A percentile compares a stretch with the other conserved stretches of the same genome.
These are phyloP conservation scores for Posidonia oceanica DNA, from an alignment of 116 monocot genomes.

Conservation along the genomic window DNA sequence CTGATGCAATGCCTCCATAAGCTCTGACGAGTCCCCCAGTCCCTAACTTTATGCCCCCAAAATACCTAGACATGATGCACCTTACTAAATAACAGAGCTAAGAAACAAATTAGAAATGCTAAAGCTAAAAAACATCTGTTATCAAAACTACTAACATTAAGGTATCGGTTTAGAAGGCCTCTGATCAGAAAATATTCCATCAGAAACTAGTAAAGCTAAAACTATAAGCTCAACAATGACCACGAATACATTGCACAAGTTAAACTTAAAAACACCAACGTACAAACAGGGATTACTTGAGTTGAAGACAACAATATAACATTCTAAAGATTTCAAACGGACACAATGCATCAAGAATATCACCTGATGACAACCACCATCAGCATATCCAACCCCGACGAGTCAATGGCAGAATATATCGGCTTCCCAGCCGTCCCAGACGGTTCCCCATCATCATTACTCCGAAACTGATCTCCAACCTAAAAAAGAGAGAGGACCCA, in stretches of 20 bases:
- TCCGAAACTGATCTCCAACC: conserved; percentile 84
- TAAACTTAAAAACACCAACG: too few relatives aligned
- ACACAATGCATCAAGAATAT: neutral
- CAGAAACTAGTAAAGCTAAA: too few relatives aligned
- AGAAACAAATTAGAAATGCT: neutral
- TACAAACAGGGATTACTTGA: too few relatives aligned
- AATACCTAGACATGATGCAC: conserved; percentile 34
- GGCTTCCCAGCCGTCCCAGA: conserved; percentile 89
- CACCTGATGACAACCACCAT: conserved; percentile 97
- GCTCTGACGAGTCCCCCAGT: conserved; percentile 87
- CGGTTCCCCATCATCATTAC: conserved; percentile 87
- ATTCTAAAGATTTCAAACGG: neutral
- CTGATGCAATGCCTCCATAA: conserved; percentile 85
- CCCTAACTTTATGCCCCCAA: conserved; percentile 96
- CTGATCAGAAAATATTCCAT: too few relatives aligned
- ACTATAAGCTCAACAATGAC: too few relatives aligned
- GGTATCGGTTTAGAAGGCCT: too few relatives aligned
- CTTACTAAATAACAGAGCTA: neutral
- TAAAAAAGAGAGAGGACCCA: conserved; percentile 14
- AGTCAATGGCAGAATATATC: conserved; percentile 82
- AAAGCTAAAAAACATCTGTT: too few relatives aligned
- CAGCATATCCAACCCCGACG: conserved; percentile 89
- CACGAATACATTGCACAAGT: too few relatives aligned
- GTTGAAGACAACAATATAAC: neutral
- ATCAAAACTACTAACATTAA: neutral